A percentile compares a stretch with the other conserved stretches of the same genome.
phyloP scores from a whole-genome alignment of 176 grass and related monocot species.

The Triticum aestivum region IWGSC_CS_RefSeq_v2.1 NC_057809.1:523199749-523200248 shows the following conservation, averaged over 20 bases:
- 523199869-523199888: constrained; percentile 68
- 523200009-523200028: constrained; percentile 77
- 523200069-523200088: constrained; percentile 73
- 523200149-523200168: constrained; percentile 80
- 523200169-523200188: constrained; percentile 99
- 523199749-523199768: constrained; percentile 89
- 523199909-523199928: constrained; percentile 85
- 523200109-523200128: constrained; percentile 87
- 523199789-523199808: constrained; percentile 74
- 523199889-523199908: constrained; percentile 85
- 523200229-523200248: constrained; percentile 37
- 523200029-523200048: constrained; percentile 73
- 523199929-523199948: constrained; percentile 96
- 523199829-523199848: constrained; percentile 87
- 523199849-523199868: constrained; percentile 93
- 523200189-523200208: constrained; percentile 89
- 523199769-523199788: constrained; percentile 82
- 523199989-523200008: constrained; percentile 67
- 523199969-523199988: constrained; percentile 83
- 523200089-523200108: constrained; percentile 83
- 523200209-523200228: constrained; percentile 88
- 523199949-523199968: constrained; percentile 88
- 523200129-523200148: constrained; percentile 82
- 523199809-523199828: constrained; percentile 78
- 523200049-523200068: constrained; percentile 81